A percentile compares a stretch with the other conserved stretches of the same genome.
Conservation (phyloP, 768 basidiomycete genomes). For the Dioszegia crocea region DNA sequence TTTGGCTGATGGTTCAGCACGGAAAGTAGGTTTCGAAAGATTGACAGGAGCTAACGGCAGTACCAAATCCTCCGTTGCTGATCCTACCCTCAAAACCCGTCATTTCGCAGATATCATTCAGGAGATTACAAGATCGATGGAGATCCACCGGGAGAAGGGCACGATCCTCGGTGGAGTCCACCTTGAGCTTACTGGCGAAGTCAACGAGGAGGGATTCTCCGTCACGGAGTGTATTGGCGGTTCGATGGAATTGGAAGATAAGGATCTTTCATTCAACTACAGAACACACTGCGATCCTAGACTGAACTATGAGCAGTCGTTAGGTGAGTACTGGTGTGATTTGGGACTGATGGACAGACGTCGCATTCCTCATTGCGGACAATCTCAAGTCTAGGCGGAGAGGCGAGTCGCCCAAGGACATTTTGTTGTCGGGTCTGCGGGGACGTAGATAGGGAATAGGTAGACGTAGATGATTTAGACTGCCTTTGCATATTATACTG, state of each 20-base stretch:
- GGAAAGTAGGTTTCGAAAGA: constrained; percentile 9
- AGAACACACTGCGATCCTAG: constrained; percentile 93
- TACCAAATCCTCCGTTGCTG: constrained; percentile 72
- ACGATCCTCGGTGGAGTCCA: constrained; percentile 77
- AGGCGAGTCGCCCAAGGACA: constrained; percentile 45
- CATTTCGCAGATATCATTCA: constrained; percentile 78
- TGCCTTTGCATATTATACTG: no score
- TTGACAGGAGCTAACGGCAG: constrained; percentile 50
- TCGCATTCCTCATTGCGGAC: constrained; percentile 80
- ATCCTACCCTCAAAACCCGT: constrained; percentile 72
- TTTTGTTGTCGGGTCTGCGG: constrained; percentile 39
- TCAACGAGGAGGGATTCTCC: constrained; percentile 83
- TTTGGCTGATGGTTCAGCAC: constrained; percentile 9
- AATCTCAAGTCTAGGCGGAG: constrained; percentile 67
- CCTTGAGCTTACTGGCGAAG: constrained; percentile 86
- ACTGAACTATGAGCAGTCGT: constrained; percentile 86
- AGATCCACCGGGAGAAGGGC: constrained; percentile 68
- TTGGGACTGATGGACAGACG: constrained; percentile 54
- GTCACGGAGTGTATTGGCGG: constrained; percentile 97
- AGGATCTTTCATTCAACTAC: constrained; percentile 83
- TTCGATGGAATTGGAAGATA: constrained; percentile 87
- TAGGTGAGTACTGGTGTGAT: constrained; percentile 66
- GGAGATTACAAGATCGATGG: constrained; percentile 76
- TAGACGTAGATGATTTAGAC: no score
- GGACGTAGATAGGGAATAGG: constrained; percentile 12